phyloP scores from a whole-genome alignment of 108 stramenopile species.

The Epithemia pelagica region DNA sequence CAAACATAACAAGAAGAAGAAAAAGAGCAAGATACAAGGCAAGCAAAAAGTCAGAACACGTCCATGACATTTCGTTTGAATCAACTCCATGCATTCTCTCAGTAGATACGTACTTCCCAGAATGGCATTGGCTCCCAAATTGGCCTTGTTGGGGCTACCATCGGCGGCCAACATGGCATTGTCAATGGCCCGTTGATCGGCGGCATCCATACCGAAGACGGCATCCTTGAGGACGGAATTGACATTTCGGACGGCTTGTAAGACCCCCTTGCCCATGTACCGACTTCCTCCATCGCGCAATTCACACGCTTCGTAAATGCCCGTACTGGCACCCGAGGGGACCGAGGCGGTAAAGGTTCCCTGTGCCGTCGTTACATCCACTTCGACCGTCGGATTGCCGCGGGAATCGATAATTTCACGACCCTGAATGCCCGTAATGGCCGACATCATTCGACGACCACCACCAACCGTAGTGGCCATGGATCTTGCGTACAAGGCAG shows the following conservation, averaged over 20 bases:
- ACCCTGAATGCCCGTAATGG: slow-evolving; percentile 84
- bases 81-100: neutral
- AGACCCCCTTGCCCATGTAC: slow-evolving; percentile 98
- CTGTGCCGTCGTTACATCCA: slow-evolving; percentile 77
- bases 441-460: neutral
- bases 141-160: slow-evolving; percentile 94
- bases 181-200: slow-evolving; percentile 91
- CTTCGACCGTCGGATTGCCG: slow-evolving; percentile 99
- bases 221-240: slow-evolving; percentile 88
- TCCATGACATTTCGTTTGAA: neutral
- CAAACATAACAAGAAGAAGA: slow-evolving; percentile 8
- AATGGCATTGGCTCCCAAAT: slow-evolving; percentile 99
- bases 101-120: slow-evolving; percentile 93
- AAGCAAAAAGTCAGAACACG: neutral
- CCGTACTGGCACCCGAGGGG: slow-evolving; percentile 97
- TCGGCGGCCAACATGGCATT: slow-evolving; percentile 89
- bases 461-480: neutral
- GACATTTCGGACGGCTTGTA: slow-evolving; percentile 91
- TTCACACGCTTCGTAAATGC: slow-evolving; percentile 94
- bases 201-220: slow-evolving; percentile 90
- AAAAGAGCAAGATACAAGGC: neutral
- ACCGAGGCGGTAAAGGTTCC: slow-evolving; percentile 88
- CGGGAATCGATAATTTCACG: slow-evolving; percentile 98
- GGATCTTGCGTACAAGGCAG: neutral
- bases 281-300: slow-evolving; percentile 96